Percentiles rank a stretch among this genome's conserved stretches.
Evolutionary conservation across 345 rosid species (phyloP).

Genomic region (Pistacia atlantica): DNA sequence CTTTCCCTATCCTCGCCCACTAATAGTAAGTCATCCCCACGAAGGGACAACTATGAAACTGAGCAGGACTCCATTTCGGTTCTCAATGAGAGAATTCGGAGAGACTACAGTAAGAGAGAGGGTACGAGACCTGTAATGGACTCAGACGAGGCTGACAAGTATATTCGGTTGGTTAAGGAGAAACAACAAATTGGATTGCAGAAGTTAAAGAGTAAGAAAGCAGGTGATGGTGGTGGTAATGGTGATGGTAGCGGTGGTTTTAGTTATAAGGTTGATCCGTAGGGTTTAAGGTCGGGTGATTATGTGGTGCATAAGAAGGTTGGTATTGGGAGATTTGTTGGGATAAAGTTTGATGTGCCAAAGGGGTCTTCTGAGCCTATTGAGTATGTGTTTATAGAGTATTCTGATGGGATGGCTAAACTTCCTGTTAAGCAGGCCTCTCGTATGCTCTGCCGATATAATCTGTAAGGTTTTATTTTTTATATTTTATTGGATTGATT

Average conservation of each 20-base stretch:
- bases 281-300: slow-evolving; percentile 68
- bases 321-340: slow-evolving; percentile 86
- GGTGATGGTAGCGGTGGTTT: slow-evolving; percentile 31
- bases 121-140: slow-evolving; percentile 57
- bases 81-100: slow-evolving; percentile 78
- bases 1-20: slow-evolving; percentile 31
- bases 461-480: slow-evolving; percentile 55
- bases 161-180: slow-evolving; percentile 75
- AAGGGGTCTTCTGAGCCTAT: slow-evolving; percentile 60
- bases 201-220: slow-evolving; percentile 71
- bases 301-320: slow-evolving; percentile 96
- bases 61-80: slow-evolving; percentile 63
- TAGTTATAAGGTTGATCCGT: slow-evolving; percentile 89
- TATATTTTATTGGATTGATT: background rate
- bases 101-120: slow-evolving; percentile 65
- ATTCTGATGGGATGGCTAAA: slow-evolving; percentile 97
- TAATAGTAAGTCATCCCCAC: slow-evolving; percentile 32
- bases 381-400: slow-evolving; percentile 87
- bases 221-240: slow-evolving; percentile 24
- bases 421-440: slow-evolving; percentile 92
- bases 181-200: slow-evolving; percentile 91
- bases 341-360: slow-evolving; percentile 74
- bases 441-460: slow-evolving; percentile 85
- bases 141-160: slow-evolving; percentile 82
- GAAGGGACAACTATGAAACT: slow-evolving; percentile 41